Evolutionary conservation across 345 rosid genomes (phyloP), one percentile per base, ranked within the genome.

Genomic region (Trapa incisa): DNA sequence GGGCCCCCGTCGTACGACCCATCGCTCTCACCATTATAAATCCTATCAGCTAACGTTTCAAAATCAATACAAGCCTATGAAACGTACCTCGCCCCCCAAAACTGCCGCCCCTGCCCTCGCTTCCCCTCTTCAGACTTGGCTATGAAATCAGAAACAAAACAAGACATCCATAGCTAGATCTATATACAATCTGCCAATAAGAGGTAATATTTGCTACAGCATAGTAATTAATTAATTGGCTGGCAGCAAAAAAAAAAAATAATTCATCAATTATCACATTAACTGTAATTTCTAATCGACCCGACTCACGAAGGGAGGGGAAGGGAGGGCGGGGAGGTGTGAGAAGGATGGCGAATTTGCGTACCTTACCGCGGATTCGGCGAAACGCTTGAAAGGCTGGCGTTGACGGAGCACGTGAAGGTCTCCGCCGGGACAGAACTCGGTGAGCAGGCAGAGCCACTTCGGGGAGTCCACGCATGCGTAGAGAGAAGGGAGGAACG

Each of bases 381-480:
- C 86, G 73, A 93, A 90, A 11, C 94, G 94, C 76, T 85, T 90
- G 70, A 66, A 68, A 5, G 85, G 78, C 72, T 87, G 97, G 67
- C 87, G 88, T 68, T 90, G 97, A 45, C 97, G 91, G 83, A 93
- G 96, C 67, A 93, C 94, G 68, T 93, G 97, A 67, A 93, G 96
- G 81, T 93, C 98, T 17, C 97, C 98, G 74, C 97, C 94, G 72
- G 90, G 83, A 63, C 98, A 90, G 73, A 93, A 90, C 88, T 93
- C 96, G 58, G 96, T 93, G 10, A 93, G 74, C 37, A 93, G 77
- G 70, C 98, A 93, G 52, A 88, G 83, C 94, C 96, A 93, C 65
- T 85, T 81, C 6, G 81, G 87, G 6, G 94, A 83, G 62, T 93
- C 98, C 0, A 93, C 76, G 57, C 81, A 72, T 16, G 91, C 94